A percentile compares a stretch with the other conserved stretches of the same genome.
Evolutionary conservation across 2,329 filamentous ascomycete genomes (phyloP).

Genomic region (Penicillium decumbens): DNA sequence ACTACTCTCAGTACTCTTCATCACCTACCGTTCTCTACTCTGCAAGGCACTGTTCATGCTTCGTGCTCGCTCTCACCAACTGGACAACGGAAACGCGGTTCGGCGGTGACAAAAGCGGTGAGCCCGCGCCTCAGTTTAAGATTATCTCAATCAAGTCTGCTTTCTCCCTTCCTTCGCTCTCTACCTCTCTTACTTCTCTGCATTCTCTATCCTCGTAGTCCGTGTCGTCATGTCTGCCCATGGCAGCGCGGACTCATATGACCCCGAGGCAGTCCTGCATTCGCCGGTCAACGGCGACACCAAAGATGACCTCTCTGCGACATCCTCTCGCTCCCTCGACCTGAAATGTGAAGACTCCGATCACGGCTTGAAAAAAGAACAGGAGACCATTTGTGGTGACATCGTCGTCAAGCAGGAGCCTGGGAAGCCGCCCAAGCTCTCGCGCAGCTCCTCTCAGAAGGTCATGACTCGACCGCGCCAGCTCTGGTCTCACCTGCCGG

Average conservation of each 20-base stretch:
- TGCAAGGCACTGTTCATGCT: not conserved
- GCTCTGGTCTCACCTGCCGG: constrained; percentile 69
- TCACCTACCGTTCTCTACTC: too few relatives aligned
- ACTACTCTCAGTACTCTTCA: too few relatives aligned
- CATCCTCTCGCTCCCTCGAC: constrained; percentile 15
- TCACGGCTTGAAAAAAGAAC: constrained; percentile 5
- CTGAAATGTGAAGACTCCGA: constrained; percentile 22
- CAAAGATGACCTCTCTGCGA: constrained; percentile 20
- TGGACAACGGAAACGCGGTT: not conserved
- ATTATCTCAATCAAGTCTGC: constrained; percentile 8
- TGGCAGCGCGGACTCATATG: constrained; percentile 40
- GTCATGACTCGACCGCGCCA: constrained; percentile 57
- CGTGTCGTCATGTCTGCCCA: constrained; percentile 42
- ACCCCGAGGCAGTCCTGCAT: constrained; percentile 35
- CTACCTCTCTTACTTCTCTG: constrained; percentile 1
- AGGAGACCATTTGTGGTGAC: constrained; percentile 56
- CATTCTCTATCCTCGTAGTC: constrained; percentile 17
- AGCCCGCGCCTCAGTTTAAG: constrained; percentile 13
- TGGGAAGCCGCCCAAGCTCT: constrained; percentile 64
- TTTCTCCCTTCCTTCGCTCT: constrained; percentile 3
- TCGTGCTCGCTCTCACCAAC: not conserved
- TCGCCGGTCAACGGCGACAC: constrained; percentile 24
- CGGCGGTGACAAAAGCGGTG: constrained; percentile 11
- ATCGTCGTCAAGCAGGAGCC: constrained; percentile 61
- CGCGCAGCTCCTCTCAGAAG: constrained; percentile 71